These are phyloP conservation scores for Solanum etuberosum DNA, from an alignment of 257 asterid species.

Conservation along the genomic window DNA sequence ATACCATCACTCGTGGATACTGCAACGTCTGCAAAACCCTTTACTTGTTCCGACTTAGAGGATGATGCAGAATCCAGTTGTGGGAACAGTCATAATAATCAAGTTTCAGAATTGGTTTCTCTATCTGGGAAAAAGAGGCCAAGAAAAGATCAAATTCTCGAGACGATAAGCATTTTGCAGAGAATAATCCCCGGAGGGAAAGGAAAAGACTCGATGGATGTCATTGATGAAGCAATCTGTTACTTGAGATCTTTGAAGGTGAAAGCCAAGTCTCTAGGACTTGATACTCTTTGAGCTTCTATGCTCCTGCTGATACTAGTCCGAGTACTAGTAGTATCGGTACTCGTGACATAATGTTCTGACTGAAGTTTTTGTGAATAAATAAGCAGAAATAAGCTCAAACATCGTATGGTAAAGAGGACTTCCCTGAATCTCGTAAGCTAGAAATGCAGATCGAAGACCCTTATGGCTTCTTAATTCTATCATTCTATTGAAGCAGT, in stretches of 20 bases:
- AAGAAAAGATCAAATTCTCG: slow-evolving; percentile 43
- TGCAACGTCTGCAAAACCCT: slow-evolving; percentile 18
- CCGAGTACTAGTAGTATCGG: not conserved
- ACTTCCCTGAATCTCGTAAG: not conserved
- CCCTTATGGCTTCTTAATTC: not conserved
- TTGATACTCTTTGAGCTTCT: slow-evolving; percentile 29
- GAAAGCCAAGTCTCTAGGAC: slow-evolving; percentile 57
- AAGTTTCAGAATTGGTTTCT: not conserved
- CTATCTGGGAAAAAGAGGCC: slow-evolving; percentile 34
- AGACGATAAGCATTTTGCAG: slow-evolving; percentile 44
- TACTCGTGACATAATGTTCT: not conserved
- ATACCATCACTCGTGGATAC: slow-evolving; percentile 7
- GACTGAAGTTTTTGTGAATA: not conserved
- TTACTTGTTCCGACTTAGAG: slow-evolving; percentile 22
- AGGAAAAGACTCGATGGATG: slow-evolving; percentile 45
- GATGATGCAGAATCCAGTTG: slow-evolving; percentile 66
- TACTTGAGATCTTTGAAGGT: slow-evolving; percentile 65
- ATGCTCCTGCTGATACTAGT: not conserved
- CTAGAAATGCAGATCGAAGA: not conserved
- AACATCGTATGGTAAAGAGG: not conserved
- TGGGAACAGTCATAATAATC: slow-evolving; percentile 15
- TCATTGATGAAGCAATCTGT: slow-evolving; percentile 66
- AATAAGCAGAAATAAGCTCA: not conserved
- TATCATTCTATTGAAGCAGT: not conserved
- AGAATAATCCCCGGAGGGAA: slow-evolving; percentile 48